Base-by-base conservation (phyloP, 75 land plant genomes). In the Picea glauca region DNA sequence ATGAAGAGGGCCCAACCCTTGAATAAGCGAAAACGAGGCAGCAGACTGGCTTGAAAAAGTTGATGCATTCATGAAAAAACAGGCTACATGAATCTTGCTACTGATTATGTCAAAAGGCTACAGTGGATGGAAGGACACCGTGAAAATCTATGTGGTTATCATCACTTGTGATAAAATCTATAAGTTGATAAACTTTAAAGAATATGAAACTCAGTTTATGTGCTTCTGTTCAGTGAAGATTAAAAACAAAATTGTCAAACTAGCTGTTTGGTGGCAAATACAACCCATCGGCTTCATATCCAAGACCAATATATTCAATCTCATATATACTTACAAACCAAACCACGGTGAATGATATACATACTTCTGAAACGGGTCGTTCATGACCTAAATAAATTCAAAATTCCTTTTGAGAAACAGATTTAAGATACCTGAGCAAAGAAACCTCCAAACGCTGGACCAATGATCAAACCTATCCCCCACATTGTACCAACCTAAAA, bases 381-480 rank as follows among this genome's bases (percentile, higher is more conserved):
- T 26, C 61, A 76, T 31, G 33, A 58, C 12, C 9, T 58, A 76
- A 60, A 76, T 31, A 61, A 56, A 23, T 4, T 32, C 15, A 80
- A 32, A 62, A 80, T 76, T 33, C 9, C 59, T 14, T 18, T 13
- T 17, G n/a, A 76, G 18, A 33, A 50, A 20, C 40, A 21, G 35
- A 5, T 73, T 14, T 38, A 15, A 75, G 60, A 75, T 83, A 90
- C 94, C 90, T 88, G 94, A 40, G 94, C 87, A 63, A 92, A 78
- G 65, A 85, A 88, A 13, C 94, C 94, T 58, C 94, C 94, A 57
- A 92, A 20, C 30, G 94, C 94, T 59, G 94, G 94, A 75, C 94
- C 94, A 67, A 92, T 73, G 17, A 92, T 87, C 58, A 92, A 74
- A 33, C 94, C 94, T 32, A 90, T 82, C 13, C 90, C 90, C 88